Conservation (phyloP, 805 yeast genomes). For the Wickerhamia fluorescens region DNA sequence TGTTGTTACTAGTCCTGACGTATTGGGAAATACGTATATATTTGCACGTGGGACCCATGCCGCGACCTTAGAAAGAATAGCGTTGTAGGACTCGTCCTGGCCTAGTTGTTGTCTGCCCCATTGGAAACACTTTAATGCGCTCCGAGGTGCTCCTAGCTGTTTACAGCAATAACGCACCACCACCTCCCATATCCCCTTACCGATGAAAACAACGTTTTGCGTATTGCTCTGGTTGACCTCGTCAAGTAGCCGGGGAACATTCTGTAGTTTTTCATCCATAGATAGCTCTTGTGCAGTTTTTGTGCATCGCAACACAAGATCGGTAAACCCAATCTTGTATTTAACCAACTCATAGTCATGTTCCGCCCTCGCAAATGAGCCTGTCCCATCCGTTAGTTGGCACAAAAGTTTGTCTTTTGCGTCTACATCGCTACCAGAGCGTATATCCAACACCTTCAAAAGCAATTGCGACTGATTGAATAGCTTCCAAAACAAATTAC, state of each 20-base stretch:
- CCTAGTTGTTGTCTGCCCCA: constrained; percentile 45
- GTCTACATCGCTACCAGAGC: constrained; percentile 1
- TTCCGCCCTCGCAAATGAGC: constrained; percentile 15
- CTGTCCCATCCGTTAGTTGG: constrained; percentile 8
- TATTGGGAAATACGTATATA: constrained; percentile 60
- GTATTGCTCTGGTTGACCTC: constrained; percentile 38
- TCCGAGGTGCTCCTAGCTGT: no score
- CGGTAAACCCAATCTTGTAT: constrained; percentile 61
- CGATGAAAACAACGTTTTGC: constrained; percentile 48
- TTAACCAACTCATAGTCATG: constrained; percentile 38
- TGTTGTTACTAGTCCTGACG: constrained; percentile 62
- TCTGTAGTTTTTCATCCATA: constrained; percentile 43
- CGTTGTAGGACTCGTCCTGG: constrained; percentile 3
- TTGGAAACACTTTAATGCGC: constrained; percentile 30
- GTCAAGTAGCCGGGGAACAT: constrained; percentile 44
- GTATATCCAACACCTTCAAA: constrained; percentile 6
- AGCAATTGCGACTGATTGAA: constrained; percentile 47
- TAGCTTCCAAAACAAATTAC: constrained; percentile 64
- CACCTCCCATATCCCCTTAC: constrained; percentile 71
- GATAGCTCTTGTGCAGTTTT: constrained; percentile 49
- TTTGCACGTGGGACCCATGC: no score
- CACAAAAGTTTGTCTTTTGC: constrained; percentile 8
- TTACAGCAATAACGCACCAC: constrained; percentile 31
- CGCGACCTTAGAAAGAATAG: no score
- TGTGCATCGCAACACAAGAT: constrained; percentile 60